Evolutionary conservation across 2,329 filamentous ascomycete species (phyloP).

Genomic region (Phialemonium atrogriseum): DNA sequence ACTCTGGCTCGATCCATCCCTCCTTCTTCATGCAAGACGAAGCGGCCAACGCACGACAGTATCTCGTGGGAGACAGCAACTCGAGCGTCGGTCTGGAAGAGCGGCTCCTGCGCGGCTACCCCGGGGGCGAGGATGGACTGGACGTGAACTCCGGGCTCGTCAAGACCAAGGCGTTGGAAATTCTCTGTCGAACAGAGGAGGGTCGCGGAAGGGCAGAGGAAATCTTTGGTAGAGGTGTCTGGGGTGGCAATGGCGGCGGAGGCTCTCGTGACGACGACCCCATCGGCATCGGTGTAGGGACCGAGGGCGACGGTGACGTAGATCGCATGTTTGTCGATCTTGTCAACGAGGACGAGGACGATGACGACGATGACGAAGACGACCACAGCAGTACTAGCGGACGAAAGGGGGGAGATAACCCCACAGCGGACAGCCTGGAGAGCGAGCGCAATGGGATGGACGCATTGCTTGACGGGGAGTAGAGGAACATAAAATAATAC

Average conservation of each 20-base stretch:
- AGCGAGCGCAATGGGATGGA: conserved; percentile 39
- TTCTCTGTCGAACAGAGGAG: conserved; percentile 39
- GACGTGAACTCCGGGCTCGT: conserved; percentile 35
- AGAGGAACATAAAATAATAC: no score
- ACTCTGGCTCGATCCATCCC: conserved; percentile 29
- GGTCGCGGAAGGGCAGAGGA: conserved; percentile 42
- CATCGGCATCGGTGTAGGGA: conserved; percentile 17
- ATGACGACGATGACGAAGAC: conserved; percentile 24
- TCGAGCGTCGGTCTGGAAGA: conserved; percentile 39
- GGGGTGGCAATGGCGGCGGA: conserved; percentile 20
- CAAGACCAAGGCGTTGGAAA: conserved; percentile 43
- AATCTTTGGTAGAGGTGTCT: conserved; percentile 42
- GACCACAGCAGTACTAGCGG: no score
- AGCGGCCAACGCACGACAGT: conserved; percentile 28
- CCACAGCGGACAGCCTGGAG: conserved; percentile 35
- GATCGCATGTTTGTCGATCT: conserved; percentile 50
- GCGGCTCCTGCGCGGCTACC: conserved; percentile 36
- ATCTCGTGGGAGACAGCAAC: conserved; percentile 31
- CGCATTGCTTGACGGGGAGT: conserved; percentile 35
- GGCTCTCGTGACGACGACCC: conserved; percentile 14
- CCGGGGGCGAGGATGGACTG: conserved; percentile 30
- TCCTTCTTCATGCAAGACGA: conserved; percentile 31
- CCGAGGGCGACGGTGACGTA: conserved; percentile 38
- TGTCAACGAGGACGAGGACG: conserved; percentile 43
- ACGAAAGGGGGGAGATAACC: no score